Percentiles rank a stretch among this genome's conserved stretches.
Conservation (phyloP, 805 yeast species). For the Candida oleophila region DNA sequence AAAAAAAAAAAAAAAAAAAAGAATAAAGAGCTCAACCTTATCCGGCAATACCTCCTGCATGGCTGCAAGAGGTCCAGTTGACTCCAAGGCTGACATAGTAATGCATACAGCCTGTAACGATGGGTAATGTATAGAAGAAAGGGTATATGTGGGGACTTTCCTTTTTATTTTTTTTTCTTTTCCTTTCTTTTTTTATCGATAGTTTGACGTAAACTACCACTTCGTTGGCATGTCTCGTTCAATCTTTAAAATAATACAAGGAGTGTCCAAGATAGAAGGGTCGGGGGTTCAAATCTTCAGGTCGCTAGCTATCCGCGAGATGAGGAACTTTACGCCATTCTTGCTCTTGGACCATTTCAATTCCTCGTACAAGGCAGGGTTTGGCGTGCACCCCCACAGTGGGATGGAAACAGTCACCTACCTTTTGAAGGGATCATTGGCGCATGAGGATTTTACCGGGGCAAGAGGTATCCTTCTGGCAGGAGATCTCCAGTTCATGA, state of each 20-base stretch:
- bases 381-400: conserved; percentile 82
- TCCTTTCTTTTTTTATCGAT: not conserved
- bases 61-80: too few relatives aligned
- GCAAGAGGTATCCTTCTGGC: conserved; percentile 70
- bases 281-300: conserved; percentile 83
- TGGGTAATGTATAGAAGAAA: too few relatives aligned
- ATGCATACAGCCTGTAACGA: too few relatives aligned
- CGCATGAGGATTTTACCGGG: conserved; percentile 88
- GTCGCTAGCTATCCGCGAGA: conserved; percentile 65
- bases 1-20: too few relatives aligned
- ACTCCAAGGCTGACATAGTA: too few relatives aligned
- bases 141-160: too few relatives aligned
- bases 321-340: conserved; percentile 80
- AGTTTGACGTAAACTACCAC: too few relatives aligned
- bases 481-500: conserved; percentile 92
- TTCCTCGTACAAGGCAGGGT: conserved; percentile 59
- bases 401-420: conserved; percentile 83
- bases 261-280: conserved; percentile 77
- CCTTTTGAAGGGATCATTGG: conserved; percentile 61
- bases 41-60: too few relatives aligned
- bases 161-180: too few relatives aligned
- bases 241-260: conserved; percentile 35
- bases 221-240: conserved; percentile 9
- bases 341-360: conserved; percentile 78
- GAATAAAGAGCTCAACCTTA: too few relatives aligned